Base-by-base conservation (phyloP, 495 filamentous ascomycete species). In the Trichoderma gamsii region DNA sequence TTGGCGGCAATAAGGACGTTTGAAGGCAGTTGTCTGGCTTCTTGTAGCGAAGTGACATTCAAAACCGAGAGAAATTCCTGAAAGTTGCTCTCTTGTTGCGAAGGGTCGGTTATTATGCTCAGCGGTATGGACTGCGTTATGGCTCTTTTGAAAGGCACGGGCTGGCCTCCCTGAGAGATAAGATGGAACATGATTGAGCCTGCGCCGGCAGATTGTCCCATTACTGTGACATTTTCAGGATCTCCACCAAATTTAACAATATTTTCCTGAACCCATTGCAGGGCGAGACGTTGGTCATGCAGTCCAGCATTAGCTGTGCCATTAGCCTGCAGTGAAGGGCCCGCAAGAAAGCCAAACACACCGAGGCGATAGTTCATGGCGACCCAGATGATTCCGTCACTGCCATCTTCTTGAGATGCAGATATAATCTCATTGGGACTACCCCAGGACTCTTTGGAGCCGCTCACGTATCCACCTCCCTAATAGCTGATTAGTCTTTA, bases 191-290 rank as follows among this genome's bases (percentile, higher is more conserved):
- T 78, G 67, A 90, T 84, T 2, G 69, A 84, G 2, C 86, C 85
- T 1, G 81, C 89, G 3, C 90, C 90, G 0, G 89, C 88, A 8
- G 85, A 88, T 70, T 91, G 84, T 13, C 90, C 90, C 77, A 87
- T 83, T 1, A 90, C 84, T 0, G 90, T 92, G 12, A 92, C 85
- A 43, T 78, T 75, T 8, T 75, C 73, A 0, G 84, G 79, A 72
- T 92, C 86, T 6, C 90, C 90, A 4, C 89, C 89, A 69, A 92
- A 88, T 0, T 84, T 77, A 65, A 79, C 73, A 67, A 92, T 91
- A 69, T 92, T 78, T 66, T 85, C 79, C 69, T 88, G 81, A 3
- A 92, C 82, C 89, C 89, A 92, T 64, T 91, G 76, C 21, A 92
- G 74, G 0, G 77, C 82, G 7, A 79, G 80, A 16, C 81, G 70